phyloP scores from a whole-genome alignment of 2,329 filamentous ascomycete genomes.

The Trichoderma brevicompactum region DNA sequence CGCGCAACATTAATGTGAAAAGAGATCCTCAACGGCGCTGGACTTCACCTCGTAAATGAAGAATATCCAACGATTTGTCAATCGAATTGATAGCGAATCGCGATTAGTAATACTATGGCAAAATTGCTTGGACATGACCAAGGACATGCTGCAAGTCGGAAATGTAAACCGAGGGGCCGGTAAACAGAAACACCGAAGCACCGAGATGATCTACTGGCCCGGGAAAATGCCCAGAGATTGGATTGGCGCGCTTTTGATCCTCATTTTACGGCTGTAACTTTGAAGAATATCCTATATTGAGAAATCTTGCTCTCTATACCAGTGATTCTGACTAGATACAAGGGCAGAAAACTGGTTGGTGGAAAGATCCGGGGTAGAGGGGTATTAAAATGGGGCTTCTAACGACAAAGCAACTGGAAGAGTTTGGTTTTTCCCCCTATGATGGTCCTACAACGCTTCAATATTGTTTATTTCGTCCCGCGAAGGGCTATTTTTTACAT shows the following conservation, averaged over 20 bases:
- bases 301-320: neutral
- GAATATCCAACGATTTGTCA: neutral
- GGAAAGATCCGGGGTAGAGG: conserved; percentile 6
- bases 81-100: neutral
- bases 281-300: conserved; percentile 3
- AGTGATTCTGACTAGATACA: neutral
- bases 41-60: too few species aligned
- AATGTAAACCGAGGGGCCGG: conserved; percentile 1
- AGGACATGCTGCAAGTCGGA: neutral
- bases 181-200: conserved; percentile 7
- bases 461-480: neutral
- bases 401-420: neutral
- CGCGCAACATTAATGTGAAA: too few species aligned
- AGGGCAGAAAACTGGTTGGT: conserved; percentile 11
- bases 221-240: conserved; percentile 11
- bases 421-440: neutral
- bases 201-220: conserved; percentile 2
- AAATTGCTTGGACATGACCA: neutral
- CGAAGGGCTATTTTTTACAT: neutral
- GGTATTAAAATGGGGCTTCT: neutral
- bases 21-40: too few species aligned
- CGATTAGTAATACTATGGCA: too few species aligned
- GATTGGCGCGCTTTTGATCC: conserved; percentile 23
- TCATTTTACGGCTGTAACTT: conserved; percentile 7
- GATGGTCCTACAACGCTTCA: neutral